Percentiles rank a stretch among this genome's conserved stretches.
These are phyloP conservation scores for Ceratobasidium theobromae DNA, from an alignment of 1,284 basidiomycete genomes.

Conservation along the genomic window DNA sequence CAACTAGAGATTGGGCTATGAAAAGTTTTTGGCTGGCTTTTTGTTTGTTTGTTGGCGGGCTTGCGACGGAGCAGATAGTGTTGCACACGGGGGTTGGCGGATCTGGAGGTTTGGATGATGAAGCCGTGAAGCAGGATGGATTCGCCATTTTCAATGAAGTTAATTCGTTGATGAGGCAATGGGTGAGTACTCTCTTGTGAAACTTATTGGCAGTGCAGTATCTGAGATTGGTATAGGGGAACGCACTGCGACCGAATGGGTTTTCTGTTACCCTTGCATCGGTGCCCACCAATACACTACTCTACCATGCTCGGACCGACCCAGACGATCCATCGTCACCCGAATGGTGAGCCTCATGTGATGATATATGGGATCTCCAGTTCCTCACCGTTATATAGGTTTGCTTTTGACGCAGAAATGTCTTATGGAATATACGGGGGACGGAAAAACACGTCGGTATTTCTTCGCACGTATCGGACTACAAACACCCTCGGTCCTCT, in stretches of 20 bases:
- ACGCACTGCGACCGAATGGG: slow-evolving; percentile 24
- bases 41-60: no score
- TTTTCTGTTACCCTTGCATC: slow-evolving; percentile 28
- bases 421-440: slow-evolving; percentile 27
- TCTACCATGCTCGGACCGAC: slow-evolving; percentile 23
- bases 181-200: background rate
- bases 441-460: slow-evolving; percentile 8
- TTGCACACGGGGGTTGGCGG: background rate
- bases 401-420: slow-evolving; percentile 31
- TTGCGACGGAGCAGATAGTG: background rate
- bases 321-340: slow-evolving; percentile 13
- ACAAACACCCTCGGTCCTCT: slow-evolving; percentile 4
- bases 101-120: background rate
- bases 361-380: background rate
- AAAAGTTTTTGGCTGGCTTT: no score
- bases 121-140: background rate
- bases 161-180: slow-evolving; percentile 13
- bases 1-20: no score
- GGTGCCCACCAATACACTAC: slow-evolving; percentile 9
- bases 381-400: background rate
- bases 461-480: slow-evolving; percentile 19
- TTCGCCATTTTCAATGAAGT: slow-evolving; percentile 19
- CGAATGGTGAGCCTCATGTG: slow-evolving; percentile 5
- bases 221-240: background rate
- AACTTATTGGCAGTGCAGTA: background rate